These are phyloP conservation scores for Oryza meyeriana DNA, from an alignment of 176 grass and related monocot species.

Conservation along the genomic window DNA sequence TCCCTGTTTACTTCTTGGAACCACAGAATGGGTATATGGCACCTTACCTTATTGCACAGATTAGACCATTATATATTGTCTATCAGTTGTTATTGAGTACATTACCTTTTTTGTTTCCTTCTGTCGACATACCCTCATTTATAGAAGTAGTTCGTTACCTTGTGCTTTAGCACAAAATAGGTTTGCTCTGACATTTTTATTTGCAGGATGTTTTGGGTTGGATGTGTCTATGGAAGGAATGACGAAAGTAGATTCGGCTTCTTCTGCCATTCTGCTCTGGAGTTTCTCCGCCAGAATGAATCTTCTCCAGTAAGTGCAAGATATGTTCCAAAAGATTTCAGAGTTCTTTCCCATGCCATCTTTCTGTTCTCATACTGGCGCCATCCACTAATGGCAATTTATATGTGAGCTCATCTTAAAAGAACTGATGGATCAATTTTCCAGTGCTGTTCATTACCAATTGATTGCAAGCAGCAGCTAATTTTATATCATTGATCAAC, in stretches of 20 bases:
- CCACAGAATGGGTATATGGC: slow-evolving; percentile 82
- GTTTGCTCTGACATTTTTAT: slow-evolving; percentile 21
- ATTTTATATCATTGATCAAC: background rate
- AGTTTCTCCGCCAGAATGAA: slow-evolving; percentile 77
- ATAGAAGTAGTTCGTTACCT: background rate
- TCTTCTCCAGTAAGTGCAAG: slow-evolving; percentile 65
- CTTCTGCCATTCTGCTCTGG: slow-evolving; percentile 95
- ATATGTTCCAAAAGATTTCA: background rate
- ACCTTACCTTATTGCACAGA: background rate
- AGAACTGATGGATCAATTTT: background rate
- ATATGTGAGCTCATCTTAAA: background rate
- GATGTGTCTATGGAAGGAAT: slow-evolving; percentile 88
- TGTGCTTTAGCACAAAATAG: background rate
- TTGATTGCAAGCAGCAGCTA: background rate
- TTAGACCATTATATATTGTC: background rate
- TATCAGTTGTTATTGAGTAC: background rate
- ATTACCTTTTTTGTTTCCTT: background rate
- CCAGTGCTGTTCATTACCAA: background rate
- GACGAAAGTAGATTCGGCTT: slow-evolving; percentile 83
- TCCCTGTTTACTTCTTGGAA: slow-evolving; percentile 94
- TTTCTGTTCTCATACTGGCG: background rate
- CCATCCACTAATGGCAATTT: background rate
- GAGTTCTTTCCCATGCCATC: background rate
- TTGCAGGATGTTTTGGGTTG: slow-evolving; percentile 91
- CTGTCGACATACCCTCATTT: background rate